A percentile compares a stretch with the other conserved stretches of the same genome.
Conservation (phyloP, 2,329 filamentous ascomycete species). For the Microdochium bolleyi region DNA sequence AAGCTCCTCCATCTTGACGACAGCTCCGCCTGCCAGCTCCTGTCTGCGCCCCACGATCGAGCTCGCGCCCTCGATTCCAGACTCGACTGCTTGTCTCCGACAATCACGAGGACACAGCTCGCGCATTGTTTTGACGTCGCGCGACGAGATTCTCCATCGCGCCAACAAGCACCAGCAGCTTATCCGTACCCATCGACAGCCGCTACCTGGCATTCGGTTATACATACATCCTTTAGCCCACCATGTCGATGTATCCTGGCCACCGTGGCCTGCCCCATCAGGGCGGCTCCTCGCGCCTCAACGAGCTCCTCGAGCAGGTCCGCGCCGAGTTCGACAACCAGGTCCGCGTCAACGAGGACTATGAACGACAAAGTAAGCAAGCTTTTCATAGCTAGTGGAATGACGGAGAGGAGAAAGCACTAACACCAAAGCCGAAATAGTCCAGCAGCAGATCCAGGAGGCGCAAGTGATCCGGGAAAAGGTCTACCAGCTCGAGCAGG, state of each 20-base stretch:
- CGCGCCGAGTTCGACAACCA: conserved; percentile 86
- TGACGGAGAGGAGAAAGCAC: not conserved
- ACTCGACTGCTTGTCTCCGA: not conserved
- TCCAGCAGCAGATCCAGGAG: conserved; percentile 84
- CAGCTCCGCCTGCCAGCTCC: not conserved
- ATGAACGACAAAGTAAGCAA: conserved; percentile 92
- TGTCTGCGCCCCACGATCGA: not conserved
- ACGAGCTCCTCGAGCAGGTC: conserved; percentile 86
- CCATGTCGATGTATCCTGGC: conserved; percentile 76
- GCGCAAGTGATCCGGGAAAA: conserved; percentile 92
- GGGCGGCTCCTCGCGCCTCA: conserved; percentile 57
- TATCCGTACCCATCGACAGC: no score
- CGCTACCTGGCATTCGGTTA: not conserved
- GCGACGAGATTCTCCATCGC: not conserved
- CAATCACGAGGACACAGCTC: not conserved
- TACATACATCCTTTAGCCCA: not conserved
- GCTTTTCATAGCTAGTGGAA: no score
- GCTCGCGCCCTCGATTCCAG: not conserved
- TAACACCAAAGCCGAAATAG: conserved; percentile 36
- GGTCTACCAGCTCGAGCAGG: conserved; percentile 87
- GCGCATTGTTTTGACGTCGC: not conserved
- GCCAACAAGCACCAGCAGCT: no score
- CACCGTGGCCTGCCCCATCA: conserved; percentile 69
- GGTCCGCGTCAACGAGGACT: conserved; percentile 72
- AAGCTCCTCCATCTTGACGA: not conserved